Conservation (phyloP, 129 eudicot species). For the Mikania micrantha region DNA sequence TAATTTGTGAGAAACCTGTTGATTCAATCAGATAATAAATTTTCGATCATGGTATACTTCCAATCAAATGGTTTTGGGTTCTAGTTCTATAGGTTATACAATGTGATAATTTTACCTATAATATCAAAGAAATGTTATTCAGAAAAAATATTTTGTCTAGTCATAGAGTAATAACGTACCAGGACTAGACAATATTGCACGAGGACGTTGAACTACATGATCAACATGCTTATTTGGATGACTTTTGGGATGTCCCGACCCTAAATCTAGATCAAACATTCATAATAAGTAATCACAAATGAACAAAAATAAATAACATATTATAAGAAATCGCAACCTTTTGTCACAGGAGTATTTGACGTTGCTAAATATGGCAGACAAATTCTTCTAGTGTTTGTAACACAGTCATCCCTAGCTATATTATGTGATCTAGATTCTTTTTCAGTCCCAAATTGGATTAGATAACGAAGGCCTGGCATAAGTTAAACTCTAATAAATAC, state of each 20-base stretch:
- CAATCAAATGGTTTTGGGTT: no score
- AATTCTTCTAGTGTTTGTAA: constrained; percentile 4
- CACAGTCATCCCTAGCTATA: not conserved
- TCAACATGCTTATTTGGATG: constrained; percentile 16
- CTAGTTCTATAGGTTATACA: no score
- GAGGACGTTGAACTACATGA: constrained; percentile 24
- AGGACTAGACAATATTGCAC: constrained; percentile 33
- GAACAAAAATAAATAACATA: not conserved
- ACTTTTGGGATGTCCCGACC: constrained; percentile 4
- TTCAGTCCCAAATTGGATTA: not conserved
- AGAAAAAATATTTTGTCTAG: no score
- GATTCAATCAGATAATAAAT: not conserved
- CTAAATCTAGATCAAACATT: not conserved
- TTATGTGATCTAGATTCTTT: not conserved
- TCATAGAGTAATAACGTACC: constrained; percentile 6
- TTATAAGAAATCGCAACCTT: constrained; percentile 9
- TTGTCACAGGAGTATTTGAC: not conserved
- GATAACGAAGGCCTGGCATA: constrained; percentile 19
- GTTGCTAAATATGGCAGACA: constrained; percentile 9
- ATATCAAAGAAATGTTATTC: no score
- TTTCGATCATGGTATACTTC: not conserved
- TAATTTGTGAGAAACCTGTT: not conserved
- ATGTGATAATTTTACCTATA: no score
- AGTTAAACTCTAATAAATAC: not conserved
- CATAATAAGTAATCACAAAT: not conserved